Conservation (phyloP, 306 rosid species). For the Cyamopsis tetragonoloba region DNA sequence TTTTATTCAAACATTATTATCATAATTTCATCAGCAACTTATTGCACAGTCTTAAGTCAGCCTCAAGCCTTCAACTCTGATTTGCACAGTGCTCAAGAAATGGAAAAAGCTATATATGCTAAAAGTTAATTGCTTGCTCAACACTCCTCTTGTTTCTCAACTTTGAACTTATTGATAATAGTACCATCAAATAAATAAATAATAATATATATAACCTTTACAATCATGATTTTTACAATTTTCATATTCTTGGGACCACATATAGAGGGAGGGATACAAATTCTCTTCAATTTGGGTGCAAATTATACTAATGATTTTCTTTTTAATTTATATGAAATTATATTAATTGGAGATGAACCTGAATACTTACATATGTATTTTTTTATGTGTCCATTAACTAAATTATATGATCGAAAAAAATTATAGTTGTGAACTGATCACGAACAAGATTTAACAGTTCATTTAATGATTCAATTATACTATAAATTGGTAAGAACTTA, state of each 20-base stretch:
- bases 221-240: slow-evolving; percentile 9
- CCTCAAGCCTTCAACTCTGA: neutral
- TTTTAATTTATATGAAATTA: no score
- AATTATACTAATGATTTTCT: no score
- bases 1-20: neutral
- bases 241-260: slow-evolving; percentile 8
- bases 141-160: neutral
- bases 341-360: no score
- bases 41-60: slow-evolving; percentile 1
- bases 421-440: no score
- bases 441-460: no score
- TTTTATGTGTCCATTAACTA: no score
- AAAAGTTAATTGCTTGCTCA: slow-evolving; percentile 17
- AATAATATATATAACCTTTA: neutral
- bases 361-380: no score
- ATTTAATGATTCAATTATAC: no score
- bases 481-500: no score
- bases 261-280: no score
- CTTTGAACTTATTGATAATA: neutral
- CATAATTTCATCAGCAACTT: neutral
- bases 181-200: slow-evolving; percentile 8
- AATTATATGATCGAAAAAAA: no score
- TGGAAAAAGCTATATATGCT: neutral
- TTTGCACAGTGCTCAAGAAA: slow-evolving; percentile 66
- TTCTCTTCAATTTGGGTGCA: no score